Base-by-base conservation (phyloP, 176 grass and related monocot species). In the Zea luxurians region DNA sequence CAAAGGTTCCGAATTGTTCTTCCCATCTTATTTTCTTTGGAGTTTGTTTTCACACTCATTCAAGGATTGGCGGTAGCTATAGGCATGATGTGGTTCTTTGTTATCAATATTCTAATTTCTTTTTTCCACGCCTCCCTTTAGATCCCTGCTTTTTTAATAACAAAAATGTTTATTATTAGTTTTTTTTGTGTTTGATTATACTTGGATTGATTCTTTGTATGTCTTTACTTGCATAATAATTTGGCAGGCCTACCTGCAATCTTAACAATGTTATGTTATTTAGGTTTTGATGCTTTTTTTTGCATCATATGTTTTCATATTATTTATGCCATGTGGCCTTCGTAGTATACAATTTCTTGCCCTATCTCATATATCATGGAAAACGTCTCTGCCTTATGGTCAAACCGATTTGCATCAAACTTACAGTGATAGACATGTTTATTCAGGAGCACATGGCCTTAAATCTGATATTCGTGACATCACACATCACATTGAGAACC, bases 381-480 rank as follows among this genome's bases (percentile, higher is more conserved):
- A 52, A 68, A 10, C 35, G 21, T 37, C 6, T 70, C 12, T 65
- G 27, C 58, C 38, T 55, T 38, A 45, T 75, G 38, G 37, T 83
- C 10, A 79, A 63, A 37, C 35, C 6, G 71, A 63, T 74, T 70
- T 80, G 54, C 8, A 54, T 83, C 57, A 9, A 53, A 80, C 64
- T 78, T 78, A 70, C 37, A 47, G 15, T 81, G 73, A 20, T 80
- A 84, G 40, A 63, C 66, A 69, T 76, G 18, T 93, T 64, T 37
- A 76, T 84, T 87, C 80, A 99, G 96, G 92, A 74, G 48, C 83
- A 53, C 83, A 93, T 84, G 88, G 91, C 44, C 92, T 95, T 38
- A 99, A 92, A 83, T 72, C 92, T 70, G 89, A 99, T 83, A 64
- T 86, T 34, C 81, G 80, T 89, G 96, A 99, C 66, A 82, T 95